These are phyloP conservation scores for Eudorina sp. DNA, from an alignment of 139 green algal genomes.

Conservation along the genomic window DNA sequence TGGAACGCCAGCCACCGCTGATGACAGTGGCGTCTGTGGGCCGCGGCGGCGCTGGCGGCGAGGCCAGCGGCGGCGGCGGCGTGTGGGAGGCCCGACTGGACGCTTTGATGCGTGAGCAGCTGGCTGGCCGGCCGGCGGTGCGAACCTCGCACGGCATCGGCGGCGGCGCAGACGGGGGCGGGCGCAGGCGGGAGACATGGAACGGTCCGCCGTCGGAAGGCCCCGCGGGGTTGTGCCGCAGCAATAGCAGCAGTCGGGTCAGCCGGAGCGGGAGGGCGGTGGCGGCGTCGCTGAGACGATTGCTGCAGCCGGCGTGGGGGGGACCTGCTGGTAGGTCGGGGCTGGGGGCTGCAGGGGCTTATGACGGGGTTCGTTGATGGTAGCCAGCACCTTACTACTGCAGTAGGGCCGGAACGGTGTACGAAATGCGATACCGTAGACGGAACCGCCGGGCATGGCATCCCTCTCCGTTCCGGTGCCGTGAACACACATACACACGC, in stretches of 20 bases:
- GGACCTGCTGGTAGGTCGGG: background rate
- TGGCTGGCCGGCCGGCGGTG: background rate
- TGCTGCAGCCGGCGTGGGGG: background rate
- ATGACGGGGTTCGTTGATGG: background rate
- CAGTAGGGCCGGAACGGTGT: too few species aligned
- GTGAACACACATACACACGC: too few species aligned
- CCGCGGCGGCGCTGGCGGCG: background rate
- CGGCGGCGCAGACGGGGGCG: background rate
- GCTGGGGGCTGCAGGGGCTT: background rate
- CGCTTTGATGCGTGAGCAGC: conserved; percentile 4
- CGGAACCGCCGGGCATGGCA: background rate
- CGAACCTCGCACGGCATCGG: background rate
- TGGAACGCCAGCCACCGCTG: too few species aligned
- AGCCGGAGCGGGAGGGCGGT: conserved; percentile 1
- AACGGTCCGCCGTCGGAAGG: background rate
- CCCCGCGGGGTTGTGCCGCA: background rate
- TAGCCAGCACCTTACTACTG: too few species aligned
- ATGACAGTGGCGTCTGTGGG: too few species aligned
- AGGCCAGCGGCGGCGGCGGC: background rate
- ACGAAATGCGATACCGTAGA: too few species aligned
- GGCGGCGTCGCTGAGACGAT: background rate
- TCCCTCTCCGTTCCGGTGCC: too few species aligned
- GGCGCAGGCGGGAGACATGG: background rate
- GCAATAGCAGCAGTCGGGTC: background rate
- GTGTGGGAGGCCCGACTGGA: background rate